Percentiles rank a stretch among this genome's conserved stretches.
phyloP scores from a whole-genome alignment of 129 eudicot genomes.

The Flaveria sonorensis region DNA sequence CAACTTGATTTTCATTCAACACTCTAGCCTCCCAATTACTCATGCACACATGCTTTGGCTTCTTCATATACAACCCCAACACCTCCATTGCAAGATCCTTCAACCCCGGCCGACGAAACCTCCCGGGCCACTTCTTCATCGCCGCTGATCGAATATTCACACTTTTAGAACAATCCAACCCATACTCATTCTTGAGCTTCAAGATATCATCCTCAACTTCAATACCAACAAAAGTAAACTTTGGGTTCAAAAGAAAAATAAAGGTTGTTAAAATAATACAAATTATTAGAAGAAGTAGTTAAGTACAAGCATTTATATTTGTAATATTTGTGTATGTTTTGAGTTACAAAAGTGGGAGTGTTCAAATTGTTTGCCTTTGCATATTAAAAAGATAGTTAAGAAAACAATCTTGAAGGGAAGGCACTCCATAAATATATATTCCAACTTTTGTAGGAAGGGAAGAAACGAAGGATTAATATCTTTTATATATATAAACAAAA shows the following conservation, averaged over 20 bases:
- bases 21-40: constrained; percentile 65
- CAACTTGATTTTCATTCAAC: constrained; percentile 47
- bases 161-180: constrained; percentile 40
- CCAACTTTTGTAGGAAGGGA: neutral
- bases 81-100: constrained; percentile 65
- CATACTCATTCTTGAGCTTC: constrained; percentile 67
- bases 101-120: constrained; percentile 54
- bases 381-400: constrained; percentile 13
- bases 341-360: neutral
- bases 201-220: constrained; percentile 50
- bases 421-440: neutral
- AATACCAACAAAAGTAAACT: constrained; percentile 61
- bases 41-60: constrained; percentile 56
- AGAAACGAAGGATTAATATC: neutral
- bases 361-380: neutral
- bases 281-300: neutral
- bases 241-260: constrained; percentile 22
- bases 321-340: neutral
- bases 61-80: constrained; percentile 42
- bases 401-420: constrained; percentile 15
- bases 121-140: constrained; percentile 51
- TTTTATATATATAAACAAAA: neutral
- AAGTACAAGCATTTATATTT: neutral
- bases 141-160: constrained; percentile 49
- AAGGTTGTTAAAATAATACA: neutral